These are phyloP conservation scores for Salix suchowensis DNA, from an alignment of 345 rosid genomes.

Conservation along the genomic window DNA sequence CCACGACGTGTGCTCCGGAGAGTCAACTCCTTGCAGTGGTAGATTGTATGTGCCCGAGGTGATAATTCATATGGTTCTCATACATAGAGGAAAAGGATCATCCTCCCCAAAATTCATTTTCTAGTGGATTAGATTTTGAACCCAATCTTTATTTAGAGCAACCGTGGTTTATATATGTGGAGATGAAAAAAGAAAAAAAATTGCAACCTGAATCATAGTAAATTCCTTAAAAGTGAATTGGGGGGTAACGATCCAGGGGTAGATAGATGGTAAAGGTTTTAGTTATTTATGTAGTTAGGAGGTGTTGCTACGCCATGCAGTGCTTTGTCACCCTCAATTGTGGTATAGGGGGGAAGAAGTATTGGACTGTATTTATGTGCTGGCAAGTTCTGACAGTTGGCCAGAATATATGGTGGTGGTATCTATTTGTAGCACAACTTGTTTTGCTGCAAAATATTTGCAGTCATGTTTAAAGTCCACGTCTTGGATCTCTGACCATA, in stretches of 20 bases:
- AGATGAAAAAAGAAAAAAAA: background rate
- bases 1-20: constrained; percentile 49
- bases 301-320: constrained; percentile 6
- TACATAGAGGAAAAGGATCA: constrained; percentile 4
- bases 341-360: background rate
- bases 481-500: background rate
- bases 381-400: constrained; percentile 3
- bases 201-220: background rate
- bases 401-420: constrained; percentile 9
- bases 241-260: background rate
- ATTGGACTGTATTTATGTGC: constrained; percentile 18
- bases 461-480: background rate
- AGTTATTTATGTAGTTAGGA: constrained; percentile 16
- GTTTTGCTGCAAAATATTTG: background rate
- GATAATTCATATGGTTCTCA: background rate
- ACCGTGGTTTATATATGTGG: background rate
- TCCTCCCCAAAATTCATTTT: constrained; percentile 13
- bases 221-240: constrained; percentile 4
- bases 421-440: background rate
- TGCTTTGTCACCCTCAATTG: background rate
- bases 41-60: constrained; percentile 12
- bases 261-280: constrained; percentile 1
- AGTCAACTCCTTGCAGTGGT: constrained; percentile 64
- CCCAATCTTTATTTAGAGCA: constrained; percentile 12
- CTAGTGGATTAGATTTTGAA: constrained; percentile 13